Evolutionary conservation across 2,329 filamentous ascomycete genomes (phyloP), one percentile per base, ranked within the genome.

Genomic region (Stemphylium lycopersici): DNA sequence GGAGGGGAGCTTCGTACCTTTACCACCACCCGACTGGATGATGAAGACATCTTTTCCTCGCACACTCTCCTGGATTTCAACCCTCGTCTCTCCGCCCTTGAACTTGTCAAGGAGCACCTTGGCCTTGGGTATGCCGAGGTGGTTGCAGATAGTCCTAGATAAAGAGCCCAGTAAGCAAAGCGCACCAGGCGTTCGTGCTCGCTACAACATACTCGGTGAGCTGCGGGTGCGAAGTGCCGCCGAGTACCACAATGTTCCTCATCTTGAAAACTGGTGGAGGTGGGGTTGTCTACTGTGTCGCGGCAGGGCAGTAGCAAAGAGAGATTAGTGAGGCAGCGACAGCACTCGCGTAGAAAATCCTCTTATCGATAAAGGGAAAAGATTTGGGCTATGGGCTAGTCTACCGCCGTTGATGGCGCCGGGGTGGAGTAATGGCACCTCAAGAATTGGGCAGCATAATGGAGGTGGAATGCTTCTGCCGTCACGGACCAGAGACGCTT

Each of bases 41-140:
- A 98, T 97, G 80, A 96, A 99, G 75, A 71, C 95, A 86, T 99
- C 95, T 77, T 99, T 99, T 67, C 91, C 95, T 67, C 95, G 90
- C 46, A 99, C 95, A 12, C 92, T 96, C 77, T 99, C 95, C 75
- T 93, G 85, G 71, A 99, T 96, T 78, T 98, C 95, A 60, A 96
- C 93, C 50, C 93, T 87, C 65, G 90, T 96, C 80, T 98, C 95
- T 65, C 95, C 95, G 47, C 95, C 91, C 29, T 92, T 91, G 80
- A 99, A 99, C 79, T 97, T 97, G 72, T 83, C 85, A 44, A 98
- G 86, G 58, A 93, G 87, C 65, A 93, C 89, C 71, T 92, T 88
- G 66, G 91, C 91, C 16, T 86, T 82, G n/a, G 91, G 88, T 49
- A 99, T 87, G 66, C 93, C 91, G 56, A 99, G 88, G 65, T 91